Evolutionary conservation across 2,329 filamentous ascomycete species (phyloP).

Genomic region (Ciborinia camelliae): DNA sequence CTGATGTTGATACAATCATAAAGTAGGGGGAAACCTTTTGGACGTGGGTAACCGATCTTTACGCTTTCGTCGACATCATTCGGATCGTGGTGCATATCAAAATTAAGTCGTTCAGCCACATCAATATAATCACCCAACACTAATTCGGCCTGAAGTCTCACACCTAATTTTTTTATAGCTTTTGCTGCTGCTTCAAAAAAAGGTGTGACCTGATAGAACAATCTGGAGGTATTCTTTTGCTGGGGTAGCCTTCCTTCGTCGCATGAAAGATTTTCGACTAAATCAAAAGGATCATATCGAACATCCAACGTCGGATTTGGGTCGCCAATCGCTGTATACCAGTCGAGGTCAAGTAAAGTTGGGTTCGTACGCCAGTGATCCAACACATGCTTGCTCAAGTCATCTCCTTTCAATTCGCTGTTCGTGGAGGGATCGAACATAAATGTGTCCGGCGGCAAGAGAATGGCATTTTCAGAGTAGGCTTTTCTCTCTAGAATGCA

Average conservation of each 20-base stretch:
- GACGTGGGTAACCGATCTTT: neutral
- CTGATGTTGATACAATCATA: neutral
- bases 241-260: too few species aligned
- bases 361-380: neutral
- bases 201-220: slow-evolving; percentile 22
- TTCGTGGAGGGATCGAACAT: neutral
- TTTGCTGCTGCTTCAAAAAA: slow-evolving; percentile 22
- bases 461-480: neutral
- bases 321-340: neutral
- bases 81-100: slow-evolving; percentile 14
- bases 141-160: slow-evolving; percentile 21
- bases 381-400: neutral
- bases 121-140: slow-evolving; percentile 25
- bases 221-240: too few species aligned
- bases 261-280: neutral
- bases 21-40: neutral
- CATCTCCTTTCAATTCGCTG: neutral
- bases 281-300: neutral
- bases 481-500: neutral
- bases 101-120: slow-evolving; percentile 23
- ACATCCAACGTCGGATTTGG: too few species aligned
- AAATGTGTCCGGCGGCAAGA: neutral
- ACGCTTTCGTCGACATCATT: too few species aligned
- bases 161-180: slow-evolving; percentile 17
- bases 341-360: neutral